Base-by-base conservation (phyloP, 768 basidiomycete genomes). In the Kwoniella pini region DNA sequence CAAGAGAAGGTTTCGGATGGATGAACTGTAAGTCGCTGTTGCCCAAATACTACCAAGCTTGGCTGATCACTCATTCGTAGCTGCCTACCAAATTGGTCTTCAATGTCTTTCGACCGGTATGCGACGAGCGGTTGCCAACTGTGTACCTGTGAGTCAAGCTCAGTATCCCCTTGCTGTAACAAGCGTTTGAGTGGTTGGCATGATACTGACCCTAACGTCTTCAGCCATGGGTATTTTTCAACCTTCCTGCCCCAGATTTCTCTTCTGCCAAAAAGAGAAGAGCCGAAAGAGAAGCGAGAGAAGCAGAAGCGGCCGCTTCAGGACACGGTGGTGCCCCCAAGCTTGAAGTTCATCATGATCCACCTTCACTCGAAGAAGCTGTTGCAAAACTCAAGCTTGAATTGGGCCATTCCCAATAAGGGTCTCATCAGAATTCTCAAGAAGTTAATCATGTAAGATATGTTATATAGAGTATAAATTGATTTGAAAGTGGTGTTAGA, bases 1-100 rank as follows among this genome's bases (percentile, higher is more conserved):
- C 94, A 50, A 85, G 93, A 13, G 95, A 98, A 80, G 95, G 95
- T 55, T 99, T 98, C 75, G 95, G 95, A 9, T 97, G 93, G 95
- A 96, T 93, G 89, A 95, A 95, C 64, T 83, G 91, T 91, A 70
- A 62, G 87, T 81, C 11, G 38, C 5, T 6, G 21, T 27, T 7
- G 48, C 7, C 33, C 30, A n/a, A 3, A 3, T 15, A 50, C 7
- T 7, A 31, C 10, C 17, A 31, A 21, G 9, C 7, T 48, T 26
- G 13, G 9, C 22, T 48, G 4, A 48, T 48, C 26, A 48, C 24
- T 36, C 33, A 52, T 36, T 26, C 50, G n/a, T 69, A 92, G 90
- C 94, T 67, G 90, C 93, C 28, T 97, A 92, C 78, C 95, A 97
- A 81, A 90, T 97, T 54, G 95, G 95, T n/a, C 79, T 97, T 43